phyloP scores from a whole-genome alignment of 2,329 filamentous ascomycete genomes.

The Leptodontidium sp. region DNA sequence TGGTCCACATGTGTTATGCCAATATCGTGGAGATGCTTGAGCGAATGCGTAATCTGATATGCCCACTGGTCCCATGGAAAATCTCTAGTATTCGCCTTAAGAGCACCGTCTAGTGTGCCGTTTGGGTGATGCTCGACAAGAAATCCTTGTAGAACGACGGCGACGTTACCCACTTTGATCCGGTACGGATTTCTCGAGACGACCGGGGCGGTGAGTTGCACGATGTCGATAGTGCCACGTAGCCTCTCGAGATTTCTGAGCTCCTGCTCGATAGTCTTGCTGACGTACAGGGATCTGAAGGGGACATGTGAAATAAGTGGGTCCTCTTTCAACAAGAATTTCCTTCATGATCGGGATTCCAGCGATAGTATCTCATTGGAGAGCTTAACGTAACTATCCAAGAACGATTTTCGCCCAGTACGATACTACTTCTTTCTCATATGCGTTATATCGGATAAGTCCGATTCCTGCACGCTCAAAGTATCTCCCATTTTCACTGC shows the following conservation, averaged over 20 bases:
- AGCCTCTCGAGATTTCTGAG: constrained; percentile 38
- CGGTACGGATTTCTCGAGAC: constrained; percentile 35
- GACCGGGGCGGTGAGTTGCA: constrained; percentile 37
- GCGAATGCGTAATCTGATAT: constrained; percentile 37
- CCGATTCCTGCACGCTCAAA: too few species aligned
- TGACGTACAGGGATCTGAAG: too few species aligned
- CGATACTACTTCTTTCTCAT: too few species aligned
- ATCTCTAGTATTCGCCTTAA: constrained; percentile 31
- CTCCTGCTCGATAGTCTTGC: too few species aligned
- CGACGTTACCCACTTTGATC: constrained; percentile 20
- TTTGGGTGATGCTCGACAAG: constrained; percentile 39
- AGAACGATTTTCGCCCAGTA: too few species aligned
- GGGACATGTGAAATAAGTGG: too few species aligned
- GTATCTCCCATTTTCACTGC: too few species aligned
- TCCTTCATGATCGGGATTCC: too few species aligned
- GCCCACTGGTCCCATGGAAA: constrained; percentile 35
- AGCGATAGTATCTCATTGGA: too few species aligned
- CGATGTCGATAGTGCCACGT: constrained; percentile 30
- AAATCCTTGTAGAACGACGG: constrained; percentile 32
- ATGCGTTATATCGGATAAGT: too few species aligned
- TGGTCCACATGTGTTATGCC: constrained; percentile 41
- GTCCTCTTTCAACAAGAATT: too few species aligned
- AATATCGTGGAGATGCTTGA: constrained; percentile 33
- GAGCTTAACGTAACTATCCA: too few species aligned
- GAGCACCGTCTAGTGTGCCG: constrained; percentile 33